Conservation (phyloP, 129 eudicot species). For the Tanacetum coccineum region DNA sequence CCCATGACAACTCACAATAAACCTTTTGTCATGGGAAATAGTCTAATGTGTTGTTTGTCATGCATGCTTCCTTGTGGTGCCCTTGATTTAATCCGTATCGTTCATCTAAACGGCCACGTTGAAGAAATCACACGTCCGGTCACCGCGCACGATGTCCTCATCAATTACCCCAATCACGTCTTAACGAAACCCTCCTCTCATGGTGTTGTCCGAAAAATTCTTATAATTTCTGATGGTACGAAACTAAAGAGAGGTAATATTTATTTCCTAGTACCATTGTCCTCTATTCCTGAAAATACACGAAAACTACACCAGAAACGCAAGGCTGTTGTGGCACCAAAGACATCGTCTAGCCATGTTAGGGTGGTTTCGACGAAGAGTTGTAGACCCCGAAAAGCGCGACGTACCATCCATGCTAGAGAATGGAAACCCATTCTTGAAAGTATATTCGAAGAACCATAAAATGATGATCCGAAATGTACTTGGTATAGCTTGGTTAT, state of each 20-base stretch:
- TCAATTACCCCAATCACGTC: slow-evolving; percentile 60
- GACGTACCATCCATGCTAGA: slow-evolving; percentile 20
- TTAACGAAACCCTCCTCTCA: slow-evolving; percentile 52
- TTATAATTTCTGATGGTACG: slow-evolving; percentile 51
- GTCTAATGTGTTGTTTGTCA: slow-evolving; percentile 70
- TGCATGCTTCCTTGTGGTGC: slow-evolving; percentile 85
- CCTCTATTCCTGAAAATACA: slow-evolving; percentile 50
- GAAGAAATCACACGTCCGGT: slow-evolving; percentile 56
- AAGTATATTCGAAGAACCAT: slow-evolving; percentile 49
- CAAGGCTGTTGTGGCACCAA: neutral
- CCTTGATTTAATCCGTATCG: slow-evolving; percentile 65
- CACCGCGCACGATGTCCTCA: slow-evolving; percentile 61
- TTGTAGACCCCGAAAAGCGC: slow-evolving; percentile 40
- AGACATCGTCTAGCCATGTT: neutral
- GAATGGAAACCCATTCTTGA: slow-evolving; percentile 59
- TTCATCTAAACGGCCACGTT: slow-evolving; percentile 60
- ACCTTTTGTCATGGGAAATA: slow-evolving; percentile 43
- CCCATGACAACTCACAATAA: neutral
- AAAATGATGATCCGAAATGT: neutral
- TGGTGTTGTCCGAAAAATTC: slow-evolving; percentile 39
- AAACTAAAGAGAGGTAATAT: slow-evolving; percentile 66
- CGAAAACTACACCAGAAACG: neutral
- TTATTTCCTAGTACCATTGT: slow-evolving; percentile 57
- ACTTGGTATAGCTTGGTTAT: neutral
- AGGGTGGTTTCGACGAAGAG: slow-evolving; percentile 25